Base-by-base conservation (phyloP, 345 rosid species). In the Eucalyptus shirleyi region DNA sequence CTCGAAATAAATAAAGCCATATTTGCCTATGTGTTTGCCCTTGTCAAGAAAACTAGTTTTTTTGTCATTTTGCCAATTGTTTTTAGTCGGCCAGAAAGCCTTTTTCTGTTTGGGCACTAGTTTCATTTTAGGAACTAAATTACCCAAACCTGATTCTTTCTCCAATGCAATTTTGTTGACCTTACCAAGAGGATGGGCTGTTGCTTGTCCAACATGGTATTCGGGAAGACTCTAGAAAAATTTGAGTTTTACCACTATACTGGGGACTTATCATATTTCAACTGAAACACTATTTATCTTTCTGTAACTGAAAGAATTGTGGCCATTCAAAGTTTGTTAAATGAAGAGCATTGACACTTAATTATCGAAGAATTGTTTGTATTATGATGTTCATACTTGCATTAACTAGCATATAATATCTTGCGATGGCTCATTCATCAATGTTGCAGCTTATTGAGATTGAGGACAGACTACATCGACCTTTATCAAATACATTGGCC, bases 401-500 rank as follows among this genome's bases (percentile, higher is more conserved):
- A 30, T 40, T 16, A 51, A 44, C 47, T 44, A 62, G 34, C 49
- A 7, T 85, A 14, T 86, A 30, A 30, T 62, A 44, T 89, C 26
- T 40, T 23, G 65, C 87, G 86, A 91, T 87, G 42, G 87, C 65
- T 89, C 32, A 32, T 87, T 60, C 87, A 21, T 83, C 87, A 80
- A 72, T 91, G 87, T 83, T 92, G 90, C 95, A 93, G 96, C 89
- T 93, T 94, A 86, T 83, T 32, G 88, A 92, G 94, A 89, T 86
- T 93, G 92, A 91, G 90, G 87, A 87, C 90, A n/a, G 95, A 94
- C 91, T 93, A 92, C 92, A 94, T 95, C 34, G 97, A 94, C 90
- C 94, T 94, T 85, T 94, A 93, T 91, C 96, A 95, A 92, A 93
- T 95, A 87, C 97, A 94, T 82, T 94, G 96, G 96, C 95, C 96